Base-by-base conservation (phyloP, 163 green algal species). In the Chlamydomonas reinhardtii region DNA sequence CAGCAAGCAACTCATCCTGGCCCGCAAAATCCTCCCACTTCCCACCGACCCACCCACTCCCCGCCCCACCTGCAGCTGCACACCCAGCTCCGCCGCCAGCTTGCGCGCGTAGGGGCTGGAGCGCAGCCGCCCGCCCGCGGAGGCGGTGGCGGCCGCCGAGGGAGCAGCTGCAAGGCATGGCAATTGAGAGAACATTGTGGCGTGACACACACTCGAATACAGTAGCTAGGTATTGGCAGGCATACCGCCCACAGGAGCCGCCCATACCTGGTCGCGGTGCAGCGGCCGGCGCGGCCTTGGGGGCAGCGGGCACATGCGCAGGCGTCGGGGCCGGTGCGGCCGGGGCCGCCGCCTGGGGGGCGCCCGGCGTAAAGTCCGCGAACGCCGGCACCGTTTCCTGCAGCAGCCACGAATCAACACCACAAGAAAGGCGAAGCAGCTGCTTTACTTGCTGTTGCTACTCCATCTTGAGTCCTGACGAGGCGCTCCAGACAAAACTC, bases 91-190 rank as follows among this genome's bases (percentile, higher is more conserved):
- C 8, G 85, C 86, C 4, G 96, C 96, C 35, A 98, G 89, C 87
- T 95, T 96, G 48, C 90, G 92, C 20, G 96, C 96, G 76, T 97
- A 97, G 0, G 96, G 96, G 77, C 90, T 96, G 43, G 96, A 93
- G 16, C 93, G 82, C 32, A 98, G 84, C 31, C 96, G 90, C 15
- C 66, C 90, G 56, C 94, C 93, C 86, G 91, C 68, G 6, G 32
- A 39, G 70, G 68, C 0, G 39, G 52, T 5, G 35, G 56, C 48
- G 74, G 48, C 24, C n/a, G n/a, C n/a, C n/a, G n/a, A n/a, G 62
- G 39, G 43, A 43, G 81, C 48, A 22, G 73, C 29, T 16, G 71
- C 29, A n/a, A 56, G 48, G 48, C 48, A 56, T 17, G 48, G 48
- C 48, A 19, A 56, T 14, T 2, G 9, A 14, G 48, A 19, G 48